phyloP scores from a whole-genome alignment of 192 early-diverging fungal genomes.

The Obelidium mucronatum region DNA sequence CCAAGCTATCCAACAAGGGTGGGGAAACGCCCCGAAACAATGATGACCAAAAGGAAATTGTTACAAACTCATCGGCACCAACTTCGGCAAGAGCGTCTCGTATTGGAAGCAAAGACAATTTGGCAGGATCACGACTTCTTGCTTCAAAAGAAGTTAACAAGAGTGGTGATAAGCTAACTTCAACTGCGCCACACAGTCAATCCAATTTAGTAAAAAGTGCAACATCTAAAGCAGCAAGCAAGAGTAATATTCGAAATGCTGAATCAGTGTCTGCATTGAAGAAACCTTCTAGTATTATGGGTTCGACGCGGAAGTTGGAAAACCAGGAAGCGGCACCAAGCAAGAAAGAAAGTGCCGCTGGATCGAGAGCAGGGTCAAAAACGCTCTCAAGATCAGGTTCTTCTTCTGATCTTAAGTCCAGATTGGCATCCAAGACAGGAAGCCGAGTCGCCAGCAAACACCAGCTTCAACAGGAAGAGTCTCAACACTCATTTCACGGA shows the following conservation, averaged over 20 bases:
- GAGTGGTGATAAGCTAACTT: conserved; percentile 7
- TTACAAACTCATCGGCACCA: neutral
- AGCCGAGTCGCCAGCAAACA: neutral
- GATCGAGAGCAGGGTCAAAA: neutral
- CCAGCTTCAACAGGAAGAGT: neutral
- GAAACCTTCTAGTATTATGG: neutral
- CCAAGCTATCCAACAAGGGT: neutral
- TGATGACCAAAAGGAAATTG: neutral
- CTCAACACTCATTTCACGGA: neutral
- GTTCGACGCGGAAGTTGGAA: no score
- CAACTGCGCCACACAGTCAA: conserved; percentile 12
- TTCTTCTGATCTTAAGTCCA: neutral
- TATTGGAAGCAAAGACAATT: neutral
- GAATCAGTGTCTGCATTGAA: neutral
- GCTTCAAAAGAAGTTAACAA: neutral
- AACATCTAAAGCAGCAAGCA: neutral
- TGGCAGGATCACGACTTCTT: neutral
- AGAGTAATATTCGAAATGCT: neutral
- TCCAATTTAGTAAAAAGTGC: conserved; percentile 5
- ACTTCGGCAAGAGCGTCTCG: neutral
- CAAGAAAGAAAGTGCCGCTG: no score
- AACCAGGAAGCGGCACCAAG: no score
- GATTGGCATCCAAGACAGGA: neutral
- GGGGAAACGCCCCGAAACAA: neutral
- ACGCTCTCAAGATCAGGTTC: neutral